These are phyloP conservation scores for Leptographium radiaticola DNA, from an alignment of 2,329 filamentous ascomycete genomes.

Conservation along the genomic window DNA sequence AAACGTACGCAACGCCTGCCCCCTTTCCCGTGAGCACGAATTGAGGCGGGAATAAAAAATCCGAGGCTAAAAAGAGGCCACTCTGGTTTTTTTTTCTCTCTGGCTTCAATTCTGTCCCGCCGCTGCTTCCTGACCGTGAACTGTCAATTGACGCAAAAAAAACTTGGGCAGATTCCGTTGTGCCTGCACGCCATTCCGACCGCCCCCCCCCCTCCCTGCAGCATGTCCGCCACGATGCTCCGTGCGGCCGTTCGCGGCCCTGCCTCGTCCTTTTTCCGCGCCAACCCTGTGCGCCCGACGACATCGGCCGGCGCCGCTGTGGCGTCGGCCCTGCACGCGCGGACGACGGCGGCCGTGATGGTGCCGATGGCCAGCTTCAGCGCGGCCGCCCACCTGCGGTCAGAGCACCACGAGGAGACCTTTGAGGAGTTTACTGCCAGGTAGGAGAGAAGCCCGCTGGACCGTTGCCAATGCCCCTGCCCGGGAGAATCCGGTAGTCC, in stretches of 20 bases:
- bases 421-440: constrained; percentile 98
- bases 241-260: constrained; percentile 58
- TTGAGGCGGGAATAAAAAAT: neutral
- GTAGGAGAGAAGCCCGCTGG: constrained; percentile 42
- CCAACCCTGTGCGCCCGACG: constrained; percentile 43
- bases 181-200: neutral
- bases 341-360: constrained; percentile 27
- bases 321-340: constrained; percentile 31
- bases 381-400: constrained; percentile 43
- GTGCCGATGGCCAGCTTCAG: constrained; percentile 45
- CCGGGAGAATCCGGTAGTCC: neutral
- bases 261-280: constrained; percentile 49
- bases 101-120: neutral
- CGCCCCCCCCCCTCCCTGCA: neutral
- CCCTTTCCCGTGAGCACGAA: neutral
- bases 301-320: constrained; percentile 27
- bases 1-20: neutral
- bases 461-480: too few species aligned
- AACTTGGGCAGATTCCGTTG: neutral
- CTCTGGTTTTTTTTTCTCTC: neutral
- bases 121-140: too few species aligned
- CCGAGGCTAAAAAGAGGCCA: too few species aligned
- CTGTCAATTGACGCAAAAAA: neutral
- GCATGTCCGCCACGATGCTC: constrained; percentile 48
- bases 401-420: constrained; percentile 79